phyloP scores from a whole-genome alignment of 2,329 filamentous ascomycete genomes.

The Karstenula rhodostoma region DNA sequence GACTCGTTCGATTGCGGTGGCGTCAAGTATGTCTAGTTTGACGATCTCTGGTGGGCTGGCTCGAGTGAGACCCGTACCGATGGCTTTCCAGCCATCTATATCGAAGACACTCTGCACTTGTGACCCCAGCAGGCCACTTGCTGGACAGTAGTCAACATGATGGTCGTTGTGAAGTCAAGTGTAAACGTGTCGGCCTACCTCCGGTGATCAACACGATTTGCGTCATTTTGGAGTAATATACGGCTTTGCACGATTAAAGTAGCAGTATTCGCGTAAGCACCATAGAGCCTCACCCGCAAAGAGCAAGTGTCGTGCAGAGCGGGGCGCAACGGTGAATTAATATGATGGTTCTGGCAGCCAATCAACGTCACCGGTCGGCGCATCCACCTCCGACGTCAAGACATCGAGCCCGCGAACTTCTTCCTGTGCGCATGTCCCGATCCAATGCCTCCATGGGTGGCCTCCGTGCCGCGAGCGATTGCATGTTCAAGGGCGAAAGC shows the following conservation, averaged over 20 bases:
- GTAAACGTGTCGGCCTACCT: slow-evolving; percentile 48
- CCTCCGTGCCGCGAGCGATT: slow-evolving; percentile 44
- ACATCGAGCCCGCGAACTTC: slow-evolving; percentile 28
- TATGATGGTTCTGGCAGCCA: not conserved
- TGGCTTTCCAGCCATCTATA: slow-evolving; percentile 63
- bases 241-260: not conserved
- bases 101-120: slow-evolving; percentile 78
- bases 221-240: slow-evolving; percentile 34
- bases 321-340: not conserved
- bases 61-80: slow-evolving; percentile 68
- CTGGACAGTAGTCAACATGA: slow-evolving; percentile 26
- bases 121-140: slow-evolving; percentile 82
- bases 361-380: slow-evolving; percentile 5
- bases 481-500: slow-evolving; percentile 34
- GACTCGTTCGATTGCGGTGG: slow-evolving; percentile 55
- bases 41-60: slow-evolving; percentile 72
- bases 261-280: not conserved
- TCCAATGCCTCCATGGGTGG: slow-evolving; percentile 55
- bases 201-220: slow-evolving; percentile 79
- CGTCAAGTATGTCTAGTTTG: slow-evolving; percentile 61
- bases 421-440: slow-evolving; percentile 36
- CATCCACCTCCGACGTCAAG: slow-evolving; percentile 9
- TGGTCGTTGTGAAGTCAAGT: not conserved
- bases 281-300: not conserved
- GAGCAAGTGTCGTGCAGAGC: not conserved